Base-by-base conservation (phyloP, 2,329 filamentous ascomycete species). In the Pyrenochaeta sp. region DNA sequence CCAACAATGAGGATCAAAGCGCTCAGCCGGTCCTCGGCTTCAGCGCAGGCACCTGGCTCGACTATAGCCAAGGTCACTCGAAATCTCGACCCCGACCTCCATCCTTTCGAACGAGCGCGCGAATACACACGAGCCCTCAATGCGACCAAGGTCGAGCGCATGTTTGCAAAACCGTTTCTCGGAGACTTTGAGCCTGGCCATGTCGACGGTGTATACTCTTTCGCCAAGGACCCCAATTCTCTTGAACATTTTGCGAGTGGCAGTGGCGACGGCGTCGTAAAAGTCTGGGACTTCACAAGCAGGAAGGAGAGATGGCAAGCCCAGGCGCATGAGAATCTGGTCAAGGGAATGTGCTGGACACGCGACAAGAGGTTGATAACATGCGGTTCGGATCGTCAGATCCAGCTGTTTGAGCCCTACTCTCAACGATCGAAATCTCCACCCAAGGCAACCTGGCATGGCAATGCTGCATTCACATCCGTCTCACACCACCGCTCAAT, bases 321-420 rank as follows among this genome's bases (percentile, higher is more conserved):
- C 3, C 84, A 88, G 52, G 93, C 91, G 17, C 95, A 99, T 69
- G 89, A 96, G 60, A 96, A 96, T 59, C 87, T 96, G 30, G 90
- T 97, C 58, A 96, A 96, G 77, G 89, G 88, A 10, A 80, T 96
- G 67, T 88, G 86, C 59, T 99, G 93, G 88, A 96, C 91, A 3
- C 81, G 84, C 30, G 90, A 96, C 60, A 83, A 86, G 65, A 93
- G 91, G 67, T 78, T 97, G 10, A 76, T 97, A 32, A 93, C 90
- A 2, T 96, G 92, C 67, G 91, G 89, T 5, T 86, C 85, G 48
- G 94, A 99, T 72, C 84, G 85, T 57, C 88, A 89, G 3, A 83
- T 97, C 63, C 96, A 97, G 72, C 77, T 99, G 21, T 96, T 89
- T 74, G 91, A 96, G 61, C 92, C 93, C 1, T 95, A 95, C 70